Base-by-base conservation (phyloP, 192 early-diverging fungal genomes). In the Obelidium mucronatum region DNA sequence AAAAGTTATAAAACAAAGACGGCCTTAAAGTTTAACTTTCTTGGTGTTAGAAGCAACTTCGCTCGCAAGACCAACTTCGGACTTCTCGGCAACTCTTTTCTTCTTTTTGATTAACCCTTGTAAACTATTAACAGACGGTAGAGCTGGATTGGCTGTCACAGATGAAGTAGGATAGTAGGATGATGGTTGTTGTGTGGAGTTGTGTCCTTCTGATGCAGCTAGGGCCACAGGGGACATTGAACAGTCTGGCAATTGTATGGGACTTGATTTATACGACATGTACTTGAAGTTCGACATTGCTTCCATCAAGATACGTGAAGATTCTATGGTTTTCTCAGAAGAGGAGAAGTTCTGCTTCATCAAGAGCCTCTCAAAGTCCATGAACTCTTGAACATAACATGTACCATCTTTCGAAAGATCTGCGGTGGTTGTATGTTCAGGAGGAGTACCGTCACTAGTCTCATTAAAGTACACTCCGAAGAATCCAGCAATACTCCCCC, bases 401-500 rank as follows among this genome's bases (percentile, higher is more conserved):
- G 53, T 35, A 13, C 24, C 64, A n/a, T 35, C 24, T 24, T 40
- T 24, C 22, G 13, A 31, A 13, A 33, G 28, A 11, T 62, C 54
- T 34, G 48, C 52, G n/a, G 22, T 30, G 17, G 1, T 30, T 34
- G 60, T 19, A 66, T 40, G n/a, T 42, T 42, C 22, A 6, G 5
- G 58, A 3, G 8, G 55, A 22, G 39, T 39, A n/a, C 30, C 40
- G 19, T 40, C 22, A 2, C 17, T 31, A n/a, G 64, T 31, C 34
- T 66, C 40, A 40, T 51, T 8, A 36, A 69, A n/a, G 36, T 26
- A 69, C 2, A 69, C 67, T 22, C 48, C 68, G 74, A 93, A 90
- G 53, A 93, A 93, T 1, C 89, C 94, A 1, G 91, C 81, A 40
- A 90, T 78, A 15, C 93, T 91, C 2, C 87, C 83, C 15, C 89